These are phyloP conservation scores for Diaporthe sp. DNA, from an alignment of 2,329 filamentous ascomycete genomes.

Conservation along the genomic window DNA sequence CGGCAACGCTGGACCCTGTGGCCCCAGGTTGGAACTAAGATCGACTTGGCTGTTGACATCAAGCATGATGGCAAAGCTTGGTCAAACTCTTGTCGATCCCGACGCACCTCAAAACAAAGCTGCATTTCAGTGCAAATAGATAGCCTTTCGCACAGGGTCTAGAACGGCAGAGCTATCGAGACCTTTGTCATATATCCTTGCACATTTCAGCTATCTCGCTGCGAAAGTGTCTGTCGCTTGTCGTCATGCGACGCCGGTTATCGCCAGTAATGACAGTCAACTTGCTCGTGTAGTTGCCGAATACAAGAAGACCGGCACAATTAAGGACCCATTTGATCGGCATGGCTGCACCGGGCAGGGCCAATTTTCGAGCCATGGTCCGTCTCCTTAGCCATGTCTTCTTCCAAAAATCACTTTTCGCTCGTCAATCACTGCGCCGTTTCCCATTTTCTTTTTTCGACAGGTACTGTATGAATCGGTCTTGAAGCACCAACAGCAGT, in stretches of 20 bases:
- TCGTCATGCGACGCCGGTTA: not conserved
- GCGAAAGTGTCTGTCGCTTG: not conserved
- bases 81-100: constrained; percentile 16
- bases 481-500: not conserved
- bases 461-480: not conserved
- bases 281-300: not conserved
- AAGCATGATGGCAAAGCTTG: constrained; percentile 4
- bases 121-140: constrained; percentile 3
- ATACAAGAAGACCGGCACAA: not conserved
- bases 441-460: not conserved
- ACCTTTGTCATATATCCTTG: not conserved
- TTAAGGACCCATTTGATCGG: not conserved
- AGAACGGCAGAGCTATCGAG: not conserved
- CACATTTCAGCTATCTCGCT: not conserved
- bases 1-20: not conserved
- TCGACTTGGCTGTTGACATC: constrained; percentile 1
- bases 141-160: not conserved
- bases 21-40: not conserved
- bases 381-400: not conserved
- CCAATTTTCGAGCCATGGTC: not conserved
- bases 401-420: not conserved
- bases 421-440: not conserved
- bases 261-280: constrained; percentile 13
- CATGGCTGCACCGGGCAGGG: not conserved
- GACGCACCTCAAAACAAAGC: not conserved